Percentiles rank a stretch among this genome's conserved stretches.
phyloP scores from a whole-genome alignment of 139 green algal species.

The Diplosphaera chodatii region DNA sequence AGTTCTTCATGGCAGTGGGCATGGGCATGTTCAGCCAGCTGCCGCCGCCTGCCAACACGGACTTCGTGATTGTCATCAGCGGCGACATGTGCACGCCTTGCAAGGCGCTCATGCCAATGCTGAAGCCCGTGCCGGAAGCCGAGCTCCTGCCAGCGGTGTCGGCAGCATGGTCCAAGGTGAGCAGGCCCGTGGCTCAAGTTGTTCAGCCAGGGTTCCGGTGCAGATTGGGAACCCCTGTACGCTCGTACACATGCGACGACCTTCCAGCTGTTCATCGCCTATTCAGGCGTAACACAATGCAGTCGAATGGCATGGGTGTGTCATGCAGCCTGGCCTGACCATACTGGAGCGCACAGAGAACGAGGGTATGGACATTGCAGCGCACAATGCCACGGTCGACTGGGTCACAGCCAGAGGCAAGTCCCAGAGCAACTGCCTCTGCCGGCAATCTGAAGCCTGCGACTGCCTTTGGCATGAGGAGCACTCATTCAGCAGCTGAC shows the following conservation, averaged over 20 bases:
- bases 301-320: too few species aligned
- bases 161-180: neutral
- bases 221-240: too few species aligned
- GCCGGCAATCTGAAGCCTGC: too few species aligned
- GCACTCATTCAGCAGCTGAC: too few species aligned
- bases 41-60: slow-evolving; percentile 8
- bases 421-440: too few species aligned
- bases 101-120: slow-evolving; percentile 24
- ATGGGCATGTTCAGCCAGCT: slow-evolving; percentile 31
- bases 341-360: slow-evolving; percentile 55
- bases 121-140: slow-evolving; percentile 13
- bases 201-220: too few species aligned
- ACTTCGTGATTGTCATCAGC: slow-evolving; percentile 45
- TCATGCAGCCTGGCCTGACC: slow-evolving; percentile 14
- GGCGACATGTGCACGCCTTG: slow-evolving; percentile 54
- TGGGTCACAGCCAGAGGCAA: slow-evolving; percentile 21
- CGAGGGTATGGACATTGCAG: slow-evolving; percentile 71
- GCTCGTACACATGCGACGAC: too few species aligned
- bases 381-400: slow-evolving; percentile 62
- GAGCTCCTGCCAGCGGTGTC: neutral
- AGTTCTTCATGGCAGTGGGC: slow-evolving; percentile 58
- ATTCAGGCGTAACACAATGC: too few species aligned
- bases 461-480: too few species aligned
- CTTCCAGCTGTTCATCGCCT: too few species aligned
- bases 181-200: too few species aligned